Conservation (phyloP, 306 rosid genomes). For the Cajanus cajan region DNA sequence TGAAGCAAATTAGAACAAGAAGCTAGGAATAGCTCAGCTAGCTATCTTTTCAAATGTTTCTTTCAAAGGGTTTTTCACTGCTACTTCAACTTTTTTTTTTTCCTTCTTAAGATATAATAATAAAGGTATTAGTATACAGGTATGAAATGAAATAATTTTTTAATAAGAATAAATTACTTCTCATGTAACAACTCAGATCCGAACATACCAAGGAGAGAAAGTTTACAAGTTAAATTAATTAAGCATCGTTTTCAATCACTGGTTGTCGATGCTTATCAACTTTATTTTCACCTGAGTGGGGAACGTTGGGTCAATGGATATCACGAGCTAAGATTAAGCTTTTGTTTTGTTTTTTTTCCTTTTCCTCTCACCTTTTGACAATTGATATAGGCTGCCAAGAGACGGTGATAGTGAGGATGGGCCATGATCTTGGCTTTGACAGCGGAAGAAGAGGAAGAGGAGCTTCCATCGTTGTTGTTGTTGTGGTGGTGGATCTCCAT, state of each 20-base stretch:
- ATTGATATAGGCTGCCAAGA: constrained; percentile 70
- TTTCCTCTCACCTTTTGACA: constrained; percentile 68
- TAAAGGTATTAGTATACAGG: neutral
- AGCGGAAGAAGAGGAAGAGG: constrained; percentile 36
- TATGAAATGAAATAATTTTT: neutral
- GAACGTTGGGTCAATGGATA: constrained; percentile 17
- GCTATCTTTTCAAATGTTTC: neutral
- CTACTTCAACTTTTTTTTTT: neutral
- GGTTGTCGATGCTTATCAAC: neutral
- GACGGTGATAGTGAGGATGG: constrained; percentile 93
- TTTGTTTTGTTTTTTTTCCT: neutral
- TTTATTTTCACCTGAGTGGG: constrained; percentile 1
- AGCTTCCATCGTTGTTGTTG: constrained; percentile 27
- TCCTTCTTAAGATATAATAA: neutral
- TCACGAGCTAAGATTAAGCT: neutral
- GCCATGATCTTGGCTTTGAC: constrained; percentile 85
- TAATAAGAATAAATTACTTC: neutral
- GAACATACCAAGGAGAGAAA: neutral
- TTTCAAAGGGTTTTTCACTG: neutral
- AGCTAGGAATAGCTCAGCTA: neutral
- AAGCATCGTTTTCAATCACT: constrained; percentile 20
- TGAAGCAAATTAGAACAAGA: neutral
- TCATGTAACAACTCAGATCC: constrained; percentile 34
- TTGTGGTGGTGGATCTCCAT: constrained; percentile 44
- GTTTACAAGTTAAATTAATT: neutral